Conservation (phyloP, 768 basidiomycete species). For the Strobilomyces confusus region DNA sequence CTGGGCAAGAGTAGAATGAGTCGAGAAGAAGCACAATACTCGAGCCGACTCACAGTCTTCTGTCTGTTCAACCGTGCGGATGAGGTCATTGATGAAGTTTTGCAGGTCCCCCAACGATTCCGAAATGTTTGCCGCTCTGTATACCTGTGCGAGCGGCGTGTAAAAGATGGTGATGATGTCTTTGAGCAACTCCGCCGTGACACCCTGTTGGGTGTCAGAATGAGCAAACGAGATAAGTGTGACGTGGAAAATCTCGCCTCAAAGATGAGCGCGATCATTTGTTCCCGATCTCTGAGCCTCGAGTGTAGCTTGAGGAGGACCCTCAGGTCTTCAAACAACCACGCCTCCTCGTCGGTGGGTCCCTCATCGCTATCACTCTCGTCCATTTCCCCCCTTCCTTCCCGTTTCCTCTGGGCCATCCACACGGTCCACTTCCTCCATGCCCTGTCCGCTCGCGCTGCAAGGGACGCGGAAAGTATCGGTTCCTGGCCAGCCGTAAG, state of each 20-base stretch:
- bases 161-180: constrained; percentile 99
- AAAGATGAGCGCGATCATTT: constrained; percentile 89
- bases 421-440: constrained; percentile 80
- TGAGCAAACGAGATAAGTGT: constrained; percentile 1
- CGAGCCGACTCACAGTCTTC: constrained; percentile 69
- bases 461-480: constrained; percentile 66
- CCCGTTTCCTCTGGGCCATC: constrained; percentile 53
- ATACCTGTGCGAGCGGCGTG: constrained; percentile 92
- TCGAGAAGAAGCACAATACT: not conserved
- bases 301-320: constrained; percentile 77
- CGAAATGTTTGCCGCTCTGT: constrained; percentile 93
- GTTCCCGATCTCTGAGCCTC: constrained; percentile 81
- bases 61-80: constrained; percentile 86
- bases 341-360: constrained; percentile 90
- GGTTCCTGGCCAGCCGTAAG: constrained; percentile 79
- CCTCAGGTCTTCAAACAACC: constrained; percentile 91
- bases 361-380: constrained; percentile 89
- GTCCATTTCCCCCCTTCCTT: constrained; percentile 21
- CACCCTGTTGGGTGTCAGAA: constrained; percentile 54
- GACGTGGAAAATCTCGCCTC: constrained; percentile 55
- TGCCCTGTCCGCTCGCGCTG: constrained; percentile 75
- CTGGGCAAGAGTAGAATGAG: constrained; percentile 36
- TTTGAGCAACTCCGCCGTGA: constrained; percentile 90
- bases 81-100: constrained; percentile 91
- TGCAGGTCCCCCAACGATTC: constrained; percentile 91